Conservation (phyloP, 2,329 filamentous ascomycete genomes). For the Coleophoma crateriformis region DNA sequence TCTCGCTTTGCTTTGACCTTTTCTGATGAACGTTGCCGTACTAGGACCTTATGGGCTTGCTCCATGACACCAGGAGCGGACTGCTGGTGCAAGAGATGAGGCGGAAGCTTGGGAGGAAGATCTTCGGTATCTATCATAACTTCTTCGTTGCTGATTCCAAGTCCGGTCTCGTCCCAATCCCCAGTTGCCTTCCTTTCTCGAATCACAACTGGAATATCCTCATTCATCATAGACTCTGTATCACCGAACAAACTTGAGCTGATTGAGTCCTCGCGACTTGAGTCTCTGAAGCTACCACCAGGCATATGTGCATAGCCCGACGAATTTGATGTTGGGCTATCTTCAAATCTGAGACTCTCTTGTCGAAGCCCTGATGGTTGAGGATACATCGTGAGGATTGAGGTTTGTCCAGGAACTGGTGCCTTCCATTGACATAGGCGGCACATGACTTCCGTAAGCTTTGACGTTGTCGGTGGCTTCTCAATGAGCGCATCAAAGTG, state of each 20-base stretch:
- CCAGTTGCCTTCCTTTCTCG: slow-evolving; percentile 62
- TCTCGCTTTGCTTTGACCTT: slow-evolving; percentile 70
- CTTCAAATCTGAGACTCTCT: slow-evolving; percentile 58
- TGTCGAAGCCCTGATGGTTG: slow-evolving; percentile 62
- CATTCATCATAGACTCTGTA: slow-evolving; percentile 69
- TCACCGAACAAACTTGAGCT: slow-evolving; percentile 86
- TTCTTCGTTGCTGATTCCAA: slow-evolving; percentile 67
- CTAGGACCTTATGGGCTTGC: slow-evolving; percentile 24
- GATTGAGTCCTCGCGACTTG: slow-evolving; percentile 83
- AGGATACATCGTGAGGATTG: slow-evolving; percentile 45
- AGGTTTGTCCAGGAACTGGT: slow-evolving; percentile 45
- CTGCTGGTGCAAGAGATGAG: slow-evolving; percentile 51
- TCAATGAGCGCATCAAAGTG: slow-evolving; percentile 95
- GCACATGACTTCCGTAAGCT: slow-evolving; percentile 82
- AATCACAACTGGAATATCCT: slow-evolving; percentile 73
- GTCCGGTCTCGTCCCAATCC: slow-evolving; percentile 73
- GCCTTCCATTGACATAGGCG: slow-evolving; percentile 92
- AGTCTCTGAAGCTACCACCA: slow-evolving; percentile 72
- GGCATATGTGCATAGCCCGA: slow-evolving; percentile 70
- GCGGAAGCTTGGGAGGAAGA: slow-evolving; percentile 37
- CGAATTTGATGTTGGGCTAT: slow-evolving; percentile 67
- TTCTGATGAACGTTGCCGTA: slow-evolving; percentile 63
- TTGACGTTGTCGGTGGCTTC: slow-evolving; percentile 90
- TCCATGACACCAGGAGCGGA: slow-evolving; percentile 62
- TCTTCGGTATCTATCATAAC: slow-evolving; percentile 26